Percentiles rank a stretch among this genome's conserved stretches.
These are phyloP conservation scores for Yueomyces sinensis DNA, from an alignment of 805 yeast genomes.

Conservation along the genomic window DNA sequence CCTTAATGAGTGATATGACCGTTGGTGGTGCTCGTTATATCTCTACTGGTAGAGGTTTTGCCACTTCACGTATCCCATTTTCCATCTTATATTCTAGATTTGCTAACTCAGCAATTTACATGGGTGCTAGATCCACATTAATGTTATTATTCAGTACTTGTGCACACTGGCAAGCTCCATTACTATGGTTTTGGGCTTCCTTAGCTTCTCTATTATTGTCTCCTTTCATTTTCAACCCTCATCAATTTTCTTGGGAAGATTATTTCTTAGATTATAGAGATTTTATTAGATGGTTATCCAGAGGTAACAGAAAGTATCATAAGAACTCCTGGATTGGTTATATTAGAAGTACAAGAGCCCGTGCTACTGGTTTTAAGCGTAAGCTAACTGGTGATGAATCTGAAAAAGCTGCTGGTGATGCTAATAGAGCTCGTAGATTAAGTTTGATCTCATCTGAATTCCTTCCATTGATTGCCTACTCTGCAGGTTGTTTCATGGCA, in stretches of 20 bases:
- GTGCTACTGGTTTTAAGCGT: conserved; percentile 73
- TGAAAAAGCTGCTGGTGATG: conserved; percentile 75
- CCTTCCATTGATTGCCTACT: conserved; percentile 55
- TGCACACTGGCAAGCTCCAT: conserved; percentile 83
- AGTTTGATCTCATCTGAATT: conserved; percentile 61
- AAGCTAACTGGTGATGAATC: conserved; percentile 65
- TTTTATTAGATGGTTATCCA: conserved; percentile 79
- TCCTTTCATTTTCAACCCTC: conserved; percentile 94
- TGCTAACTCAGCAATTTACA: conserved; percentile 70
- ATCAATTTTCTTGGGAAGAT: conserved; percentile 93
- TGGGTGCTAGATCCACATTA: conserved; percentile 70
- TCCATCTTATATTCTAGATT: conserved; percentile 62
- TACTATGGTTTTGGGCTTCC: conserved; percentile 96
- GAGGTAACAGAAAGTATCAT: conserved; percentile 84
- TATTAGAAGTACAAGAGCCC: conserved; percentile 68
- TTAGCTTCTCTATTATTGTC: conserved; percentile 77
- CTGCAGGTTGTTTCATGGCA: conserved; percentile 71
- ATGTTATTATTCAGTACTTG: conserved; percentile 62
- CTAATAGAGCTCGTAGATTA: conserved; percentile 69
- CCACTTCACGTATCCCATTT: conserved; percentile 68
- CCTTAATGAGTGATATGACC: conserved; percentile 56
- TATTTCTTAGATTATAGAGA: conserved; percentile 94
- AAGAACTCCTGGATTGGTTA: conserved; percentile 84
- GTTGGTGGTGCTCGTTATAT: conserved; percentile 83
- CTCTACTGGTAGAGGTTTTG: conserved; percentile 79